Evolutionary conservation across 225 moss, liverwort and hornwort species (phyloP).

Genomic region (Bryoerythrophyllum caledonicum): DNA sequence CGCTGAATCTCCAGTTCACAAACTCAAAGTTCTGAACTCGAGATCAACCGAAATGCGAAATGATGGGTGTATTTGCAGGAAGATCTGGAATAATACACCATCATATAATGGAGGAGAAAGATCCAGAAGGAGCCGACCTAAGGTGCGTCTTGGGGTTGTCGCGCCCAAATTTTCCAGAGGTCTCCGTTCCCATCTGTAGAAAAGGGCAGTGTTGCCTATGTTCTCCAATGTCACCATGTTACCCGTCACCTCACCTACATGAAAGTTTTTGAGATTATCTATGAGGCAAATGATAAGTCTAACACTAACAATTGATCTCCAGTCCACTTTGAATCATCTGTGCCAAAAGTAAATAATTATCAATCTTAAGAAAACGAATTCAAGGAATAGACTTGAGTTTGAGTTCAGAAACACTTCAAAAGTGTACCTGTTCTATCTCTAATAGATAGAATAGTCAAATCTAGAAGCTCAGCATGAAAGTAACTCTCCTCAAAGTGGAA

Average conservation of each 20-base stretch:
- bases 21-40: background rate
- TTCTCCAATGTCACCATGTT: conserved; percentile 56
- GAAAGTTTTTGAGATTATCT: background rate
- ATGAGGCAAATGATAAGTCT: background rate
- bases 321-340: background rate
- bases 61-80: no score
- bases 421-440: background rate
- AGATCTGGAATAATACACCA: background rate
- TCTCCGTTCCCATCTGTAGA: conserved; percentile 75
- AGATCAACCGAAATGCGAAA: no score
- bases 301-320: background rate
- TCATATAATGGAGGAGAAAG: background rate
- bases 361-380: background rate
- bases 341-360: background rate
- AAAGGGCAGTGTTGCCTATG: conserved; percentile 55
- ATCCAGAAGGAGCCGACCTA: conserved; percentile 45
- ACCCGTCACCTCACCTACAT: conserved; percentile 45
- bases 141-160: conserved; percentile 42
- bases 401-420: background rate
- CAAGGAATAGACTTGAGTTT: background rate
- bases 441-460: no score
- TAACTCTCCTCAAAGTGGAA: background rate
- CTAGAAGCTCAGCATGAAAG: background rate
- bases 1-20: background rate
- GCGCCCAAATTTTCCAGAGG: conserved; percentile 60